Percentiles rank a stretch among this genome's conserved stretches.
phyloP scores from a whole-genome alignment of 1,139 yeast species.

The Candida buenavistaensis region DNA sequence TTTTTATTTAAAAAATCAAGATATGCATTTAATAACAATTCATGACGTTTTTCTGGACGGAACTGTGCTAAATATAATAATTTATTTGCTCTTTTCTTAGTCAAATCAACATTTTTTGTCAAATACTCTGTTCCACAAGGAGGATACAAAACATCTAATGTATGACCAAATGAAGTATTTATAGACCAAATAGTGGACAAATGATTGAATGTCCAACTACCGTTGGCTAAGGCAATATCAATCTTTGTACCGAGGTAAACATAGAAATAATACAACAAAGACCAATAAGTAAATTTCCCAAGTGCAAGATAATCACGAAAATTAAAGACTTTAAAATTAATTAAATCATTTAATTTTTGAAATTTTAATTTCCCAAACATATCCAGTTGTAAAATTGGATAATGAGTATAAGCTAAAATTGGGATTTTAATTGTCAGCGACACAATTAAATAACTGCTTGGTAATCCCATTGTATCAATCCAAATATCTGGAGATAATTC shows the following conservation, averaged over 20 bases:
- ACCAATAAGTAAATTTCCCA: slow-evolving; percentile 72
- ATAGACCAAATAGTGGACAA: slow-evolving; percentile 60
- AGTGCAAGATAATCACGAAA: slow-evolving; percentile 24
- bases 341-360: slow-evolving; percentile 19
- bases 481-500: slow-evolving; percentile 84
- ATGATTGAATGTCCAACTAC: slow-evolving; percentile 89
- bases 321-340: slow-evolving; percentile 9
- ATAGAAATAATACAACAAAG: slow-evolving; percentile 58
- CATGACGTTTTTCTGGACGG: slow-evolving; percentile 93
- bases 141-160: slow-evolving; percentile 67
- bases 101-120: slow-evolving; percentile 9
- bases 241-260: slow-evolving; percentile 66
- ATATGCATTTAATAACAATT: slow-evolving; percentile 63
- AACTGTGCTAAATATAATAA: slow-evolving; percentile 87
- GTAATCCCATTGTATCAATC: slow-evolving; percentile 93
- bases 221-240: slow-evolving; percentile 71
- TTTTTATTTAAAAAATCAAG: slow-evolving; percentile 42
- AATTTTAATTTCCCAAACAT: slow-evolving; percentile 67
- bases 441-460: slow-evolving; percentile 69
- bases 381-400: slow-evolving; percentile 86
- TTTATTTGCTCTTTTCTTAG: slow-evolving; percentile 46
- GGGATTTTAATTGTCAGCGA: slow-evolving; percentile 62
- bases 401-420: slow-evolving; percentile 84
- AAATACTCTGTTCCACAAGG: slow-evolving; percentile 72
- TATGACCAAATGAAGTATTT: slow-evolving; percentile 22